Evolutionary conservation across 768 basidiomycete species (phyloP), one percentile per base, ranked within the genome.

Genomic region (Naganishia onofrii): DNA sequence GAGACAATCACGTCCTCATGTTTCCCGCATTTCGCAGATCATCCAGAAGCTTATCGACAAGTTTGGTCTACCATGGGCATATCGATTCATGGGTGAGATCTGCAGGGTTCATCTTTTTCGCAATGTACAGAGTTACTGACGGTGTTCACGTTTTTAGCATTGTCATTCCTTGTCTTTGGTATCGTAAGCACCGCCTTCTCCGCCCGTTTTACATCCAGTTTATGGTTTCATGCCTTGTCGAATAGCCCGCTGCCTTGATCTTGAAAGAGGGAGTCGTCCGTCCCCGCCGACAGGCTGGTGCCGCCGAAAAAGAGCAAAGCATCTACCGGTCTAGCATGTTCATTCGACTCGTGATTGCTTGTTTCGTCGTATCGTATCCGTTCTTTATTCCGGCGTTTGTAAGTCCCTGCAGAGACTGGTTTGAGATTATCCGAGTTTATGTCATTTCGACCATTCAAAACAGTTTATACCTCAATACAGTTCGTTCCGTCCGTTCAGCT

Each of bases 321-420:
- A 42, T 68, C 23, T 46, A 57, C 10, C 55, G 44, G 19, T 68
- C 67, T n/a, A 31, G 21, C 28, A 55, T 26, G 28, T 68, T 68
- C 28, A 6, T 57, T 13, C 42, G 67, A 42, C 42, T 68, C 67
- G 7, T 68, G 67, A n/a, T 57, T 68, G 2, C 31, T 68, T 26
- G 67, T 58, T 29, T 58, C 55, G 23, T 68, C 17, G 67, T 58
- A 2, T 68, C 67, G 23, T 68, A 68, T 36, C 67, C 67, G 10
- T 68, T 68, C 28, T 68, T 68, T 38, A 68, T 68, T n/a, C 67
- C 67, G 15, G 55, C 67, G 17, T 68, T 68, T 36, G 67, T 68
- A n/a, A 57, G 67, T 68, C 0, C 17, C 38, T 23, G 56, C 34
- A 28, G 55, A 19, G 2, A 42, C 42, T 42, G 42, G 15, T 15